Percentiles rank a stretch among this genome's conserved stretches.
Evolutionary conservation across 2,329 filamentous ascomycete genomes (phyloP).

Genomic region (Juglanconis juglandina): DNA sequence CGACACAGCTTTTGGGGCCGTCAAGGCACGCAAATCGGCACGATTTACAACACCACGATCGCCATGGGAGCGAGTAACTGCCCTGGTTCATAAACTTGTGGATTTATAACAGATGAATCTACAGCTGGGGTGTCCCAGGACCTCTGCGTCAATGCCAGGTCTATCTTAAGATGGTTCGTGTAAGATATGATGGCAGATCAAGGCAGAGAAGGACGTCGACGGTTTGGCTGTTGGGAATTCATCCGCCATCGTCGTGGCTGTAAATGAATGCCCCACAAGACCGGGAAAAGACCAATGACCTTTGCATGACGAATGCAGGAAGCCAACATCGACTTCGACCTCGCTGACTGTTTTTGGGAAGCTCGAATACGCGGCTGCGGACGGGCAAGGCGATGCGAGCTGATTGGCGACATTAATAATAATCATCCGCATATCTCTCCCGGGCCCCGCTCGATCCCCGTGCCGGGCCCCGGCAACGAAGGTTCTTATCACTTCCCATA

Average conservation of each 20-base stretch:
- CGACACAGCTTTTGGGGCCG: too few relatives aligned
- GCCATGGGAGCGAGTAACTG: too few relatives aligned
- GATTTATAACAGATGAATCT: too few relatives aligned
- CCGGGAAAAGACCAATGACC: neutral
- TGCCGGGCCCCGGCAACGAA: too few relatives aligned
- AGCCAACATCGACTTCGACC: neutral
- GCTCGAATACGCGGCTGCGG: neutral
- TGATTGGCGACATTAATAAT: neutral
- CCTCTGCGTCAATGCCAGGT: neutral
- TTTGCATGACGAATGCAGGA: neutral
- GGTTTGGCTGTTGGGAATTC: neutral
- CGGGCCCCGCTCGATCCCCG: neutral
- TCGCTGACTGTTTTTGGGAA: neutral
- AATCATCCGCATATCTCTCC: too few relatives aligned
- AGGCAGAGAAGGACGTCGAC: neutral
- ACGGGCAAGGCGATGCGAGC: neutral
- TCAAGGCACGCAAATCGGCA: too few relatives aligned
- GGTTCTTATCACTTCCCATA: too few relatives aligned
- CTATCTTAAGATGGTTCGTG: conserved; percentile 17
- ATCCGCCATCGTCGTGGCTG: neutral
- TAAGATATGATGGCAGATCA: neutral
- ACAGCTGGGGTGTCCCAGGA: neutral
- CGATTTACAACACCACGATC: too few relatives aligned
- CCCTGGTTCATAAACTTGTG: too few relatives aligned
- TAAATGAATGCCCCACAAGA: neutral